A percentile compares a stretch with the other conserved stretches of the same genome.
These are phyloP conservation scores for Pleurotus tuoliensis DNA, from an alignment of 768 basidiomycete genomes.

Conservation along the genomic window DNA sequence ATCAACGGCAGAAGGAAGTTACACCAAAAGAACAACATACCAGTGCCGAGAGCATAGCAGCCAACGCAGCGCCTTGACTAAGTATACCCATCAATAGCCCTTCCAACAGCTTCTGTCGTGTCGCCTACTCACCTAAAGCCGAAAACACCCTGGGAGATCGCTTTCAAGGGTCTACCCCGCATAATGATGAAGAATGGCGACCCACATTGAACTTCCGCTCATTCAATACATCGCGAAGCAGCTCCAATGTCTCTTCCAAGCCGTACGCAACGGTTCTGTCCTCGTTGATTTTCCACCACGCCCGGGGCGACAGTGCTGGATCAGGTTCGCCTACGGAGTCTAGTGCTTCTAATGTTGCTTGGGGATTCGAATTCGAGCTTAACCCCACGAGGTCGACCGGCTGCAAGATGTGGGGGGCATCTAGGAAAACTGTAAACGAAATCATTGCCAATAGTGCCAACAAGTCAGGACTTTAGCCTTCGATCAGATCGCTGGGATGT, in stretches of 20 bases:
- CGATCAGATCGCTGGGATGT: background rate
- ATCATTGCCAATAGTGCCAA: background rate
- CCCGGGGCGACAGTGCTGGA: slow-evolving; percentile 54
- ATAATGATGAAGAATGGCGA: slow-evolving; percentile 10
- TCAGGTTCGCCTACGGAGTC: slow-evolving; percentile 39
- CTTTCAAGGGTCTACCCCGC: background rate
- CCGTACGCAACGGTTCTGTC: slow-evolving; percentile 51
- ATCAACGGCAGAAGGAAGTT: background rate
- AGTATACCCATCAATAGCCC: background rate
- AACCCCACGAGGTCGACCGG: slow-evolving; percentile 52
- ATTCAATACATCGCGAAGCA: slow-evolving; percentile 53
- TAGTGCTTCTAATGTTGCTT: slow-evolving; percentile 29
- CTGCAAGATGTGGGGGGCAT: slow-evolving; percentile 64
- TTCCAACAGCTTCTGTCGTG: background rate
- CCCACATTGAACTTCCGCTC: slow-evolving; percentile 65
- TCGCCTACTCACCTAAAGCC: slow-evolving; percentile 60
- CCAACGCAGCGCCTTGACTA: slow-evolving; percentile 79
- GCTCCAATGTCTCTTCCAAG: slow-evolving; percentile 51
- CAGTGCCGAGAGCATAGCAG: slow-evolving; percentile 64
- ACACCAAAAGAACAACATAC: slow-evolving; percentile 34
- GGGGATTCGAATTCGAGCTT: slow-evolving; percentile 15
- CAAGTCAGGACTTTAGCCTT: background rate
- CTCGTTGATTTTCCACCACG: slow-evolving; percentile 65
- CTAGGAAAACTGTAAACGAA: slow-evolving; percentile 57
- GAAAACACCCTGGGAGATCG: slow-evolving; percentile 57